phyloP scores from a whole-genome alignment of 1,284 basidiomycete genomes.

The Apiotrichum akiyoshidainum region DNA sequence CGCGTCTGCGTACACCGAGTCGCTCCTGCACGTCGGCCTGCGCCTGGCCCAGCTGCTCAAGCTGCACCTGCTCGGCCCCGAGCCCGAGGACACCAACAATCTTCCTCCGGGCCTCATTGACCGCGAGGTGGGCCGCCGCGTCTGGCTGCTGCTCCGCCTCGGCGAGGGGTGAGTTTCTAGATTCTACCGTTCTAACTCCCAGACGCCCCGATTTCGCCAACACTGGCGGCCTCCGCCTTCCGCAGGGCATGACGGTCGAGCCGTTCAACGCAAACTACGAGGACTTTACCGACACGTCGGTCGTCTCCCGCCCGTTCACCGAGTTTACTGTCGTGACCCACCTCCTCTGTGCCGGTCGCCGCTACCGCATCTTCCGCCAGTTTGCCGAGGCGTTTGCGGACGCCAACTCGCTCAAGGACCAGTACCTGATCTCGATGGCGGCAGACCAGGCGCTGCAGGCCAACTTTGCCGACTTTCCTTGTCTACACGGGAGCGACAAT shows the following conservation, averaged over 20 bases:
- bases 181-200: background rate
- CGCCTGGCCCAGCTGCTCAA: constrained; percentile 23
- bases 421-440: constrained; percentile 20
- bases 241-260: constrained; percentile 21
- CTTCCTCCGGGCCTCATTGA: constrained; percentile 19
- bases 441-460: constrained; percentile 19
- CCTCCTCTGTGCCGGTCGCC: constrained; percentile 18
- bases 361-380: constrained; percentile 25
- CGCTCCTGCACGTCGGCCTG: constrained; percentile 22
- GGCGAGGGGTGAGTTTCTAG: constrained; percentile 15
- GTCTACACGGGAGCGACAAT: constrained; percentile 15
- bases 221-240: constrained; percentile 22
- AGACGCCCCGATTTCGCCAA: constrained; percentile 24
- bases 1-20: constrained; percentile 25
- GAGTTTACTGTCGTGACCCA: constrained; percentile 19
- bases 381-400: constrained; percentile 23
- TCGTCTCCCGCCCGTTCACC: constrained; percentile 11
- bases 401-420: constrained; percentile 21
- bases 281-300: constrained; percentile 21
- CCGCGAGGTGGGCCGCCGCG: constrained; percentile 20
- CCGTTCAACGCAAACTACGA: constrained; percentile 24
- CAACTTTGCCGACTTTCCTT: constrained; percentile 20
- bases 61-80: constrained; percentile 20
- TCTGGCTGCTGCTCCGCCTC: constrained; percentile 24
- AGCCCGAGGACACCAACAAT: constrained; percentile 17